A percentile compares a stretch with the other conserved stretches of the same genome.
Evolutionary conservation across 345 rosid species (phyloP).

Genomic region (Eucalyptus erythrocorys): DNA sequence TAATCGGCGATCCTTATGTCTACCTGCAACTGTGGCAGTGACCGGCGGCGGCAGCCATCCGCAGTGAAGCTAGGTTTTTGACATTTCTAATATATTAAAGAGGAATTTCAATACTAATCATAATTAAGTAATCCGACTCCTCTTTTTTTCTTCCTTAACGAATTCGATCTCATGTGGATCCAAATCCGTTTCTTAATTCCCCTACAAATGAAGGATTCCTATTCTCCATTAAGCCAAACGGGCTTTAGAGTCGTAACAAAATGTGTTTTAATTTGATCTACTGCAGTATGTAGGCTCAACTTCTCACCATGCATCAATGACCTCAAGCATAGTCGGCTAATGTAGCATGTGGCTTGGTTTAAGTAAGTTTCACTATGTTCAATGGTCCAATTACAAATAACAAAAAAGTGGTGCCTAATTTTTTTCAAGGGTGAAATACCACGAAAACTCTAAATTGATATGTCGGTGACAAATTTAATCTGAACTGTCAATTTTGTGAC

Average conservation of each 20-base stretch:
- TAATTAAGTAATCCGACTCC: not conserved
- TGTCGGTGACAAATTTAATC: no score
- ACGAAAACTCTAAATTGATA: no score
- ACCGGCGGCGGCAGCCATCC: not conserved
- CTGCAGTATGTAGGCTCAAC: not conserved
- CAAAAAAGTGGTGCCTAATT: not conserved
- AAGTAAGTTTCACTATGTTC: not conserved
- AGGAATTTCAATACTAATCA: not conserved
- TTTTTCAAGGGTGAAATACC: no score
- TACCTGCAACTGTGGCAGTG: not conserved
- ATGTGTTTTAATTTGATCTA: not conserved
- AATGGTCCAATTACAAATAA: not conserved
- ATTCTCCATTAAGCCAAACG: not conserved
- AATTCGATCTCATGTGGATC: not conserved
- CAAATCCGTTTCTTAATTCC: not conserved
- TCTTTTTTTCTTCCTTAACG: not conserved
- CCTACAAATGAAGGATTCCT: not conserved
- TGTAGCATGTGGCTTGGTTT: not conserved
- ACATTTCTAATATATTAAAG: not conserved
- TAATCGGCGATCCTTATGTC: not conserved
- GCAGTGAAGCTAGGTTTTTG: not conserved
- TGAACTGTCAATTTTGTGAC: no score
- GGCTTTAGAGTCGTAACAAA: not conserved
- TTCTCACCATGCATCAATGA: not conserved
- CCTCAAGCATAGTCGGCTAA: not conserved